Percentiles rank a stretch among this genome's conserved stretches.
These are phyloP conservation scores for Curvularia verruculosa DNA, from an alignment of 2,329 filamentous ascomycete species.

Conservation along the genomic window DNA sequence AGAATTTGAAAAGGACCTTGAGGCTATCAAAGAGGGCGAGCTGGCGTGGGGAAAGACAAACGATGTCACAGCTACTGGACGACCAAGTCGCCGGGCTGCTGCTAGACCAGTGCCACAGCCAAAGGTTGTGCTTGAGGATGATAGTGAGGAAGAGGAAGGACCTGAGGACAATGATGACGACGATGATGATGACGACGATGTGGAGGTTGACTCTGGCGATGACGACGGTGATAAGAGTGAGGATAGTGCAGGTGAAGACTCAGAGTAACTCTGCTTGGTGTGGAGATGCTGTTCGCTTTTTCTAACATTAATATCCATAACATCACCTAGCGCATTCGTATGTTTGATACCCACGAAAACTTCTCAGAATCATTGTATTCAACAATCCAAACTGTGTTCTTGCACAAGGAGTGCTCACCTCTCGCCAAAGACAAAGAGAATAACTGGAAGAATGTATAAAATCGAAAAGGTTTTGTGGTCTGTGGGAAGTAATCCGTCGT, in stretches of 20 bases:
- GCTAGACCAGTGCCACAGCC: slow-evolving; percentile 25
- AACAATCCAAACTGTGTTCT: neutral
- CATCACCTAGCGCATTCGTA: neutral
- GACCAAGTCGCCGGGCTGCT: slow-evolving; percentile 37
- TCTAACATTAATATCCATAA: neutral
- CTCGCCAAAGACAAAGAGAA: neutral
- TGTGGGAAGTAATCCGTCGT: neutral
- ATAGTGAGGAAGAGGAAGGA: slow-evolving; percentile 30
- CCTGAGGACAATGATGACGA: slow-evolving; percentile 23
- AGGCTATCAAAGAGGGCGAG: slow-evolving; percentile 82
- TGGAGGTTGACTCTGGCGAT: slow-evolving; percentile 21
- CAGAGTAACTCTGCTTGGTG: slow-evolving; percentile 31
- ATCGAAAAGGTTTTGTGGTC: neutral
- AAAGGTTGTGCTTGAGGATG: slow-evolving; percentile 32
- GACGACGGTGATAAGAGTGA: slow-evolving; percentile 21
- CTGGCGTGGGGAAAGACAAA: slow-evolving; percentile 70
- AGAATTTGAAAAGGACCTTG: slow-evolving; percentile 82
- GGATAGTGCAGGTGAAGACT: slow-evolving; percentile 27
- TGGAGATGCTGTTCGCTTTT: neutral
- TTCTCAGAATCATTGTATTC: neutral
- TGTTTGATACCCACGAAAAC: neutral
- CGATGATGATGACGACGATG: slow-evolving; percentile 25
- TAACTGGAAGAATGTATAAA: neutral
- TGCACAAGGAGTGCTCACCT: neutral
- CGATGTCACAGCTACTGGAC: slow-evolving; percentile 34